Base-by-base conservation (phyloP, 164 flowering plant genomes). In the Hamamelis virginiana region DNA sequence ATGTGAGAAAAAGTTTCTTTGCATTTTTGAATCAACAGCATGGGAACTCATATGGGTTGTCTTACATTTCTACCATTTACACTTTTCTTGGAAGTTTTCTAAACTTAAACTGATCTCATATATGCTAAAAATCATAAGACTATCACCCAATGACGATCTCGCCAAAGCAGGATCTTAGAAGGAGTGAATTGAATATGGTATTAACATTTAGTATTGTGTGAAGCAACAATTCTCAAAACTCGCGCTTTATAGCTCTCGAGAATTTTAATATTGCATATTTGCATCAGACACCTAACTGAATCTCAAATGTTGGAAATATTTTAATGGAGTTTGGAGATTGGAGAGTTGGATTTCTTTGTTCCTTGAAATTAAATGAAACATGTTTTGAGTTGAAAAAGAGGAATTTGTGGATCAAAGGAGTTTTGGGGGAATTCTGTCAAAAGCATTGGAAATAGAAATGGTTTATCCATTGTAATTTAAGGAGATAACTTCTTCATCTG, bases 21-120 rank as follows among this genome's bases (percentile, higher is more conserved):
- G 64, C 69, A 43, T 62, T 62, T 65, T 41, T 72, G 62, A 71
- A 59, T 71, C 66, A 71, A 68, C 64, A 72, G 81, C 79, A 80
- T 80, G 86, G 83, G 78, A 26, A 64, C 60, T 76, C 86, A 80
- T 82, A 73, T 82, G 83, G 83, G 75, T 45, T 80, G 83, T 78
- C 77, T 63, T 67, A n/a, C 22, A 33, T 27, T 59, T 63, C 41
- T 33, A 33, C 53, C 16, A 5, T 50, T 50, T n/a, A n/a, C n/a
- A n/a, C n/a, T n/a, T n/a, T n/a, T n/a, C n/a, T n/a, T n/a, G n/a
- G n/a, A n/a, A n/a, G n/a, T n/a, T n/a, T n/a, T n/a, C n/a, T n/a
- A n/a, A n/a, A n/a, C n/a, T n/a, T n/a, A n/a, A n/a, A n/a, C n/a
- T n/a, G n/a, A n/a, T n/a, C n/a, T n/a, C n/a, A n/a, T n/a, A n/a